Percentiles rank a stretch among this genome's conserved stretches.
These are phyloP conservation scores for Periconia sp. DNA, from an alignment of 2,329 filamentous ascomycete genomes.

Conservation along the genomic window DNA sequence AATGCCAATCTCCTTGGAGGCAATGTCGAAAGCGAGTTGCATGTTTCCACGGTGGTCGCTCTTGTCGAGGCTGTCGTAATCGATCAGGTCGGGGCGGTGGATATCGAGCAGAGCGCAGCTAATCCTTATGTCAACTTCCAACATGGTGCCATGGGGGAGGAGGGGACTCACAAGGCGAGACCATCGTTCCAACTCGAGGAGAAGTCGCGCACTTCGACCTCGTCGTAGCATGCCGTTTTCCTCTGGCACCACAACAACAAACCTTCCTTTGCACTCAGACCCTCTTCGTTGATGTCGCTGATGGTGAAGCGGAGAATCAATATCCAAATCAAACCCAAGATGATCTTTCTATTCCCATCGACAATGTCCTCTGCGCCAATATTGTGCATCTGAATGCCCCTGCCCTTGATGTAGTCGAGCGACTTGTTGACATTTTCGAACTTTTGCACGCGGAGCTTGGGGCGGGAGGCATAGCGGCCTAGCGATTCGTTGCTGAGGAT, in stretches of 20 bases:
- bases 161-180: slow-evolving; percentile 68
- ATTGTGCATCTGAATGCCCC: slow-evolving; percentile 96
- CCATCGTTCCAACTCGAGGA: slow-evolving; percentile 97
- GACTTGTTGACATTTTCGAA: slow-evolving; percentile 98
- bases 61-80: slow-evolving; percentile 94
- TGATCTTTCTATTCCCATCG: slow-evolving; percentile 96
- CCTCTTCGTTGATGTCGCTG: slow-evolving; percentile 97
- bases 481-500: slow-evolving; percentile 93
- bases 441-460: slow-evolving; percentile 91
- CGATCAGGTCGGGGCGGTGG: slow-evolving; percentile 93
- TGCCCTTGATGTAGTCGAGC: slow-evolving; percentile 86
- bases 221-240: slow-evolving; percentile 98
- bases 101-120: slow-evolving; percentile 91
- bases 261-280: slow-evolving; percentile 95
- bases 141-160: background rate
- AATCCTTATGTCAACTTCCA: slow-evolving; percentile 12
- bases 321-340: slow-evolving; percentile 96
- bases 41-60: slow-evolving; percentile 93
- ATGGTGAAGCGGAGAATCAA: slow-evolving; percentile 98
- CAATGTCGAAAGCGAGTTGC: slow-evolving; percentile 96
- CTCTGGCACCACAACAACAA: slow-evolving; percentile 95
- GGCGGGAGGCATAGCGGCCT: slow-evolving; percentile 93
- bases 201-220: slow-evolving; percentile 94
- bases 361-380: slow-evolving; percentile 98
- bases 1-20: slow-evolving; percentile 93